phyloP scores from a whole-genome alignment of 176 grass and related monocot genomes.

The Avena atlantica region DNA sequence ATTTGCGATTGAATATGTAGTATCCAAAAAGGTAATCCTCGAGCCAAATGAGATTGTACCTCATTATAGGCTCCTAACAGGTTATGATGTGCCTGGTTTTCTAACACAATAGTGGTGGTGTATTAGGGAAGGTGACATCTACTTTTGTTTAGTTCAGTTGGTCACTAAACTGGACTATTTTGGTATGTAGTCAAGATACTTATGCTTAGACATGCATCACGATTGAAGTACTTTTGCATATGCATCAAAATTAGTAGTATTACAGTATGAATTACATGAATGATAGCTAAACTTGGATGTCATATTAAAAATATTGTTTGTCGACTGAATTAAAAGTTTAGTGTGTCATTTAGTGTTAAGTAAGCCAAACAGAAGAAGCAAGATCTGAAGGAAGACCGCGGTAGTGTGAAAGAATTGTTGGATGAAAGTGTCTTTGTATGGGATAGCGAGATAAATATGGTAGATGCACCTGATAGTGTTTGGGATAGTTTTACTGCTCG shows the following conservation, averaged over 20 bases:
- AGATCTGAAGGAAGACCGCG: neutral
- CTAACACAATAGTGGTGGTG: no score
- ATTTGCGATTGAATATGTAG: no score
- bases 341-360: neutral
- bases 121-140: no score
- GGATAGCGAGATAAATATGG: neutral
- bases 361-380: neutral
- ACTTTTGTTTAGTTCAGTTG: neutral
- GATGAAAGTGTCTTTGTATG: slow-evolving; percentile 24
- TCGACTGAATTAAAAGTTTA: neutral
- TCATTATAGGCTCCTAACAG: no score
- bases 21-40: no score
- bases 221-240: no score
- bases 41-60: neutral
- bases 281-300: neutral
- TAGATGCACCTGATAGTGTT: slow-evolving; percentile 1
- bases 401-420: neutral
- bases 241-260: neutral
- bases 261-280: neutral
- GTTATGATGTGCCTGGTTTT: no score
- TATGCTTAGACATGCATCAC: neutral
- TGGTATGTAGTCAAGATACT: neutral
- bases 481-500: neutral
- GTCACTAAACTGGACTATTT: neutral
- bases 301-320: no score